These are phyloP conservation scores for Eucommia ulmoides DNA, from an alignment of 257 asterid species.

Conservation along the genomic window DNA sequence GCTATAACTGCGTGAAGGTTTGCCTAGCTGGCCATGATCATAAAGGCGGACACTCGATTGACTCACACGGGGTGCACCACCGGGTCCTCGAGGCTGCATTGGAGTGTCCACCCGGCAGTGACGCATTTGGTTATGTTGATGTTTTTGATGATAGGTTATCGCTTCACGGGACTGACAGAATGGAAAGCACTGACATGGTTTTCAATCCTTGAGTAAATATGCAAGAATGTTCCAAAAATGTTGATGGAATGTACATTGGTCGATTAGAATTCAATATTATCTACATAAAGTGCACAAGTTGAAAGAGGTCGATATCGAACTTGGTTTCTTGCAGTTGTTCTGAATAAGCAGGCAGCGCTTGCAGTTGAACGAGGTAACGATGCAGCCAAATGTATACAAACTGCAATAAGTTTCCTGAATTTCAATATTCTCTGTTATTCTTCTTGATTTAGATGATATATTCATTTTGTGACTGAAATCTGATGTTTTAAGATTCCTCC, in stretches of 20 bases:
- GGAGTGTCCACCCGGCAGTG: constrained; percentile 80
- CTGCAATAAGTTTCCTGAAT: too few species aligned
- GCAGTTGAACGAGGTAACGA: background rate
- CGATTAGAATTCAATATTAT: background rate
- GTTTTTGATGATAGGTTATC: constrained; percentile 52
- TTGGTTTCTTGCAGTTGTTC: background rate
- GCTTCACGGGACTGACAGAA: constrained; percentile 53
- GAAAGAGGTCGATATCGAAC: background rate
- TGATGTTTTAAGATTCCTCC: too few species aligned
- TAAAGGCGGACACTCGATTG: constrained; percentile 56
- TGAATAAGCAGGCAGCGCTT: background rate
- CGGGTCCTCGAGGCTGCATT: constrained; percentile 84
- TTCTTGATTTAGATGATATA: too few species aligned
- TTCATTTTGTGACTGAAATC: too few species aligned
- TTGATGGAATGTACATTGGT: background rate
- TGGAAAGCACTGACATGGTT: constrained; percentile 59
- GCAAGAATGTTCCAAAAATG: background rate
- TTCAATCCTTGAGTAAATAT: constrained; percentile 22
- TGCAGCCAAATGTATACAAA: background rate
- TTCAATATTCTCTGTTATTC: too few species aligned
- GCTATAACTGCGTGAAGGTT: constrained; percentile 66
- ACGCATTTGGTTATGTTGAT: constrained; percentile 62
- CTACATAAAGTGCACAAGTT: constrained; percentile 4
- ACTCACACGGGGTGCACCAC: constrained; percentile 73
- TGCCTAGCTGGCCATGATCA: constrained; percentile 86